Evolutionary conservation across 75 land plant genomes (phyloP), one percentile per base, ranked within the genome.

Genomic region (Pinus taeda): DNA sequence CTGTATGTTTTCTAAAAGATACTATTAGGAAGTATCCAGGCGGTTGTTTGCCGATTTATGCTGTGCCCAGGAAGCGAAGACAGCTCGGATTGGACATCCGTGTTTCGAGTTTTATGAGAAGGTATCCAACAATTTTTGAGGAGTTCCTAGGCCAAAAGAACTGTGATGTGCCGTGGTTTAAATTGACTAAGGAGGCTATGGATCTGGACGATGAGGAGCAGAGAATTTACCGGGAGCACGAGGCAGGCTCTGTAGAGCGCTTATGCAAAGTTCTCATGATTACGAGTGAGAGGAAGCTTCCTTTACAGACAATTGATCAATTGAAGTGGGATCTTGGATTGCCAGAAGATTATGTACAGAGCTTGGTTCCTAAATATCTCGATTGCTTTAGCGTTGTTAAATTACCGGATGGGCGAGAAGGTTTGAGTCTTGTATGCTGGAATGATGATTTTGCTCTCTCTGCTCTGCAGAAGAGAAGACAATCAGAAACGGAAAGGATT

Each of bases 281-380:
- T 42, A 82, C 91, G 13, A 59, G 11, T 6, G 79, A 73, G 8
- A 53, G 74, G 39, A 75, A 55, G 6, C 82, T 85, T 59, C 86
- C 86, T 69, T 75, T 88, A 53, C 85, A 82, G 30, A 80, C 86
- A 4, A 71, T 91, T 75, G 87, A 89, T 73, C 90, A 82, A 79
- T 71, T 89, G 77, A 79, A 55, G 64, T 87, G 88, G 84, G 93
- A 91, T 71, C 33, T 91, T 56, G 93, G 93, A 4, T 78, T 91
- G 29, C 91, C 91, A 14, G 74, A 67, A 58, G 80, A 85, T 63
- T 91, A 84, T 70, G 57, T 64, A 2, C 49, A 73, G 6, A 72
- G 77, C 11, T 33, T 91, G 1, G 21, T 89, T 60, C 82, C 83
- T 20, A 73, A 59, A 13, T 65, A 83, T 67, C 88, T 74, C 6